These are phyloP conservation scores for Aspergillus unguis DNA, from an alignment of 2,329 filamentous ascomycete species.

Conservation along the genomic window DNA sequence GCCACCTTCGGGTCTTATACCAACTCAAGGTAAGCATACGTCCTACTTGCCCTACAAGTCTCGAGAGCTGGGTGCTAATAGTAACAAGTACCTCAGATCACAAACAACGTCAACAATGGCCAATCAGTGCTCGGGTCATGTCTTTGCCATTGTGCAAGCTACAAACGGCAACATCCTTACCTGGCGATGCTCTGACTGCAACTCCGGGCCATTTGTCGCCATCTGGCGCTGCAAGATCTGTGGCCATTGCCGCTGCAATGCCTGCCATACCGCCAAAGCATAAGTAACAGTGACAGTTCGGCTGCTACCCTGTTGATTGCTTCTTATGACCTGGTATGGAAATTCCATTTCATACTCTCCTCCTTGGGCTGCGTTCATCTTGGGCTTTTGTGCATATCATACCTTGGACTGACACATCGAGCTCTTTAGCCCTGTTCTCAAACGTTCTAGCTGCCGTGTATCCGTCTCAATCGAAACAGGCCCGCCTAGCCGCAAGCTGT, in stretches of 20 bases:
- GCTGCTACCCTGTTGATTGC: constrained; percentile 7
- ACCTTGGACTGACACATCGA: background rate
- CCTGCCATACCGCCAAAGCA: constrained; percentile 37
- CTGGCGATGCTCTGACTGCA: constrained; percentile 45
- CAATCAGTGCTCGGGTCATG: constrained; percentile 40
- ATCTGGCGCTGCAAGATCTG: constrained; percentile 46
- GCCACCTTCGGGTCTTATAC: constrained; percentile 2
- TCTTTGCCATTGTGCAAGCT: constrained; percentile 39
- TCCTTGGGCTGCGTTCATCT: background rate
- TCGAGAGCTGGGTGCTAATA: constrained; percentile 6
- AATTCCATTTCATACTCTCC: background rate
- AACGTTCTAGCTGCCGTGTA: constrained; percentile 6
- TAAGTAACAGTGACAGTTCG: constrained; percentile 21
- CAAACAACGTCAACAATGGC: constrained; percentile 29
- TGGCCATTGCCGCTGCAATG: constrained; percentile 40
- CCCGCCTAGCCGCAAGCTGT: background rate
- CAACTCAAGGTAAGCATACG: constrained; percentile 3
- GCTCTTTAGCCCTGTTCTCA: too few relatives aligned
- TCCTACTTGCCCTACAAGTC: background rate
- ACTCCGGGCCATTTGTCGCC: constrained; percentile 39
- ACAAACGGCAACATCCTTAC: constrained; percentile 43
- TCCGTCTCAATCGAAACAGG: constrained; percentile 10
- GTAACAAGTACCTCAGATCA: background rate
- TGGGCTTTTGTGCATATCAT: background rate
- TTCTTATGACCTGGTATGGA: constrained; percentile 11